Conservation (phyloP, 306 rosid genomes). For the Lathyrus oleraceus region DNA sequence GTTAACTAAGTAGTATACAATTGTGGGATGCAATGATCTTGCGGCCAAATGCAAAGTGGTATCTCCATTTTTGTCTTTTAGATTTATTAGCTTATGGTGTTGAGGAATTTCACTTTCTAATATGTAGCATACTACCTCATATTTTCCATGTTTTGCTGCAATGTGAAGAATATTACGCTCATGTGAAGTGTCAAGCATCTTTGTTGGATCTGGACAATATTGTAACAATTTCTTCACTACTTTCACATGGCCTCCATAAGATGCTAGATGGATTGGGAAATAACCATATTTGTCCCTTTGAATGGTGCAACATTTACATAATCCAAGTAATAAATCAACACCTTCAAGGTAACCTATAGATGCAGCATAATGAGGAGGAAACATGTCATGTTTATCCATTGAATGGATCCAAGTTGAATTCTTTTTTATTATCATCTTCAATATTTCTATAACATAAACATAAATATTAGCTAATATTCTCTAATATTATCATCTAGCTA, state of each 20-base stretch:
- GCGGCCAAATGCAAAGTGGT: too few relatives aligned
- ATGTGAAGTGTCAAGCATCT: neutral
- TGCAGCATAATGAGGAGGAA: constrained; percentile 38
- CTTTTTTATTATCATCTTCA: neutral
- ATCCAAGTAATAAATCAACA: constrained; percentile 13
- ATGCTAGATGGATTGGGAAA: constrained; percentile 36
- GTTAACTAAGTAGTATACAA: too few relatives aligned
- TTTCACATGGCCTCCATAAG: neutral
- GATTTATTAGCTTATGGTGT: constrained; percentile 10
- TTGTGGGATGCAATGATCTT: too few relatives aligned
- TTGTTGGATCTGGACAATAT: constrained; percentile 15
- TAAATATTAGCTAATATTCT: neutral
- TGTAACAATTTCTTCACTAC: constrained; percentile 16
- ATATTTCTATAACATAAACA: neutral
- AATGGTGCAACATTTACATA: neutral
- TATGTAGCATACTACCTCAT: constrained; percentile 4
- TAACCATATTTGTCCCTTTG: neutral
- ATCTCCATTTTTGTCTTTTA: neutral
- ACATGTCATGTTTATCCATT: neutral
- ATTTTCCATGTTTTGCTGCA: constrained; percentile 20
- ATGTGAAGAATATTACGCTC: constrained; percentile 26
- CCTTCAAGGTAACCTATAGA: constrained; percentile 28
- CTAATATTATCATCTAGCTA: too few relatives aligned
- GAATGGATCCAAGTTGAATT: constrained; percentile 18
- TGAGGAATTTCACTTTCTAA: neutral